phyloP scores from a whole-genome alignment of 1,284 basidiomycete species.

The Trametes polyzona region DNA sequence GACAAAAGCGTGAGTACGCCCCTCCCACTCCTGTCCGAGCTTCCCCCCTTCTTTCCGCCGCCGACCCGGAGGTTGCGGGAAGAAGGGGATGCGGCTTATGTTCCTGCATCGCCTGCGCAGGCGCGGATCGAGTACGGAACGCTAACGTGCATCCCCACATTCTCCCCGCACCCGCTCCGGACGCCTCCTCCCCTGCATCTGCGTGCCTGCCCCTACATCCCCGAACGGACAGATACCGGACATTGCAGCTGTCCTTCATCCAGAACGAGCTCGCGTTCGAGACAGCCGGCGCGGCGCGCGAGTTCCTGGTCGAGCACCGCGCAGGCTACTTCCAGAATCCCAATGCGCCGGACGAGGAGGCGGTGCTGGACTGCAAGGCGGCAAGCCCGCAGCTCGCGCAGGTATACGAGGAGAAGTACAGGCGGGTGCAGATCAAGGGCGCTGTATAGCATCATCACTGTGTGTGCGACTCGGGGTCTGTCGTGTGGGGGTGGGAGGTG shows the following conservation, averaged over 20 bases:
- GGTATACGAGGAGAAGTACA: slow-evolving; percentile 75
- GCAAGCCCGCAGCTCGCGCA: slow-evolving; percentile 55
- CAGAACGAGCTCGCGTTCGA: slow-evolving; percentile 87
- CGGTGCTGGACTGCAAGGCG: slow-evolving; percentile 70
- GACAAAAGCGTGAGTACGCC: slow-evolving; percentile 80
- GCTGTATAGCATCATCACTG: slow-evolving; percentile 38
- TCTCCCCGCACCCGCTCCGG: background rate
- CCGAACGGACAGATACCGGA: slow-evolving; percentile 67
- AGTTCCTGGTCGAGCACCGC: slow-evolving; percentile 76
- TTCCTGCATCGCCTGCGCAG: background rate
- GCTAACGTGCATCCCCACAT: background rate
- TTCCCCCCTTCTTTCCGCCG: background rate
- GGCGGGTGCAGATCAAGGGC: slow-evolving; percentile 77
- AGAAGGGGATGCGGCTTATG: too few relatives aligned
- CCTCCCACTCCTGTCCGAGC: slow-evolving; percentile 1
- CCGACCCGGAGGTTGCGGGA: background rate
- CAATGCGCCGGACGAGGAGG: slow-evolving; percentile 57
- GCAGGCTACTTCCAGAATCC: slow-evolving; percentile 75
- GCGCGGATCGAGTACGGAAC: background rate
- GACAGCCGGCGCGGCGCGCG: slow-evolving; percentile 59
- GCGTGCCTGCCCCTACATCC: background rate
- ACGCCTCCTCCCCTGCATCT: background rate
- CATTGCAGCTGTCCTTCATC: slow-evolving; percentile 79
- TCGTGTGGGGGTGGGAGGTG: background rate
- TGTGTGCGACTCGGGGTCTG: background rate